A percentile compares a stretch with the other conserved stretches of the same genome.
Conservation (phyloP, 140 eudicot species). For the Anethum foeniculum region DNA sequence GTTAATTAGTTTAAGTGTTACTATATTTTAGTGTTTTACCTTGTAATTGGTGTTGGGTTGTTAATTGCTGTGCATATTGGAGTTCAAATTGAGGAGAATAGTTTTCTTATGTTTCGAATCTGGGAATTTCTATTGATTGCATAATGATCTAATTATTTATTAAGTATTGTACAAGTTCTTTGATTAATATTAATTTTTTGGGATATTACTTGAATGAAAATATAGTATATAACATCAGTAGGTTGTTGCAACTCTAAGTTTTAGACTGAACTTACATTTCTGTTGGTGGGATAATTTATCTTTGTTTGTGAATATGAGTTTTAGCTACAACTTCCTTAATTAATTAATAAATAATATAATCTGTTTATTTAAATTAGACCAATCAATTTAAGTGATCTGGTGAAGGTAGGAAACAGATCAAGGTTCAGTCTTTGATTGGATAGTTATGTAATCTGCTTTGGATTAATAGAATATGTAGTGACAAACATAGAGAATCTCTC, state of each 20-base stretch:
- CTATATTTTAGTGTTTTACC: background rate
- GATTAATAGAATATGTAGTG: background rate
- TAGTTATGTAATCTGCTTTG: background rate
- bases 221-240: background rate
- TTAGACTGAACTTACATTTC: background rate
- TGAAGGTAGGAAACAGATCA: background rate
- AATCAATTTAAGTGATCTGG: background rate
- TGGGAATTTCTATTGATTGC: background rate
- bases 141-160: background rate
- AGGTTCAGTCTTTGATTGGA: background rate
- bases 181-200: background rate
- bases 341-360: background rate
- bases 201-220: background rate
- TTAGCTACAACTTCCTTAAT: background rate
- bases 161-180: too few relatives aligned
- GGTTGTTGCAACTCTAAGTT: background rate
- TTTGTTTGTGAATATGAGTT: background rate
- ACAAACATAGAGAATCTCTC: background rate
- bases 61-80: background rate
- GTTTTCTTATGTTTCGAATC: background rate
- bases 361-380: background rate
- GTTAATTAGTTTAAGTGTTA: background rate
- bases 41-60: background rate
- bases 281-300: background rate
- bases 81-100: background rate